Conservation (phyloP, 345 rosid species). For the Limnanthes douglasii region DNA sequence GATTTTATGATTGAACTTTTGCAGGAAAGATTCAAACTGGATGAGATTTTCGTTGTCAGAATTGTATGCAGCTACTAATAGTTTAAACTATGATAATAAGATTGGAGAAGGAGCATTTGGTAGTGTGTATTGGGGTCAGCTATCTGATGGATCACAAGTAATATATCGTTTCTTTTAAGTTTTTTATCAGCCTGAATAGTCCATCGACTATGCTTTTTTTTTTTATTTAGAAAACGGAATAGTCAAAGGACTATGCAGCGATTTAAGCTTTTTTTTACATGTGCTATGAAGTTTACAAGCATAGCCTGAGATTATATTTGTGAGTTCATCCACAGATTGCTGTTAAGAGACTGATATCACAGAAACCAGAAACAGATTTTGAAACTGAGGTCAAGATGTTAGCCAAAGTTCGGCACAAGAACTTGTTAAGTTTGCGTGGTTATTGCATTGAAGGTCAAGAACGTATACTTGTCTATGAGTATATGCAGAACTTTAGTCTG, state of each 20-base stretch:
- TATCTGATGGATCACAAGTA: slow-evolving; percentile 86
- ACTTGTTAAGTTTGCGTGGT: slow-evolving; percentile 59
- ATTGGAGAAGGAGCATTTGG: slow-evolving; percentile 85
- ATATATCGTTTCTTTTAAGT: too few species aligned
- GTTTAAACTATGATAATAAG: slow-evolving; percentile 71
- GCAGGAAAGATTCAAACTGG: slow-evolving; percentile 49
- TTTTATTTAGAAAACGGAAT: too few species aligned
- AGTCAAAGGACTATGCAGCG: too few species aligned
- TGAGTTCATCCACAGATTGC: slow-evolving; percentile 69
- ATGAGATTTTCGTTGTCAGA: slow-evolving; percentile 64
- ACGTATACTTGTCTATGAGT: slow-evolving; percentile 61
- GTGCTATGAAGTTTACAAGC: too few species aligned
- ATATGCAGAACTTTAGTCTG: slow-evolving; percentile 63
- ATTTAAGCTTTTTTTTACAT: too few species aligned
- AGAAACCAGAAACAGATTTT: slow-evolving; percentile 71
- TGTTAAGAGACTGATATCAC: slow-evolving; percentile 62
- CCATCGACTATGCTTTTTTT: too few species aligned
- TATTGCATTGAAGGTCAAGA: slow-evolving; percentile 84
- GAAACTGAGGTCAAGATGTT: slow-evolving; percentile 75
- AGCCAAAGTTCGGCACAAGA: slow-evolving; percentile 67
- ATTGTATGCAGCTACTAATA: slow-evolving; percentile 61
- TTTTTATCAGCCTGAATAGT: too few species aligned
- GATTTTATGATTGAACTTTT: not conserved
- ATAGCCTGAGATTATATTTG: too few species aligned
- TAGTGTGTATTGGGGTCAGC: slow-evolving; percentile 85